Base-by-base conservation (phyloP, 2,329 filamentous ascomycete genomes). In the Fusarium sp. region DNA sequence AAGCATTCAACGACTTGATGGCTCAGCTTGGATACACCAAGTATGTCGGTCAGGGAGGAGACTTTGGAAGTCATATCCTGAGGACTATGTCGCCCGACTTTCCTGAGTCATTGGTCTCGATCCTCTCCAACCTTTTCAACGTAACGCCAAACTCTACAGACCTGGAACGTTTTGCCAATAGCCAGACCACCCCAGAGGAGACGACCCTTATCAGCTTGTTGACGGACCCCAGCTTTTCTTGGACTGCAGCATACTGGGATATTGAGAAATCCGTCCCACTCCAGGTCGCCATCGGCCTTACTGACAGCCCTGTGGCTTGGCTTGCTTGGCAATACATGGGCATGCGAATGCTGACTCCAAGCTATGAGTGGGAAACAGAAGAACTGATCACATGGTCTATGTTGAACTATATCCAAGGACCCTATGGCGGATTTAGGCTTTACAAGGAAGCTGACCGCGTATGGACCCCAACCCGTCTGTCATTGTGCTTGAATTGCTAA, bases 1-100 rank as follows among this genome's bases (percentile, higher is more conserved):
- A 79, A 6, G 78, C 78, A 1, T 83, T 83, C 67, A 69, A 85
- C 66, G 74, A 74, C 10, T 72, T 87, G 6, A 87, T 87, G 85
- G 62, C 79, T 1, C 71, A 79, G 25, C 83, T 87, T 7, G 82
- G 82, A 0, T 86, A 86, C 64, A 33, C 66, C 1, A 65, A 68
- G 35, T 85, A 84, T 60, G 75, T 81, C 6, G 71, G 71, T 2
- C 81, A 82, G 29, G 80, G 79, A 4, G 81, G 81, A 2, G 81
- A 83, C 27, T 74, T 77, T 61, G 81, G 80, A 7, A 67, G 65
- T 20, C 50, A 74, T 35, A 75, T 79, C 13, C 40, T 56, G 5
- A 71, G 74, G 18, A 10, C 45, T 5, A 69, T 65, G 38, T 52
- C 47, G 2, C 58, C 9, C 2, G 64, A 74, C 35, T 54, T 63